These are phyloP conservation scores for Gnomoniopsis sp. DNA, from an alignment of 2,329 filamentous ascomycete species.

Conservation along the genomic window DNA sequence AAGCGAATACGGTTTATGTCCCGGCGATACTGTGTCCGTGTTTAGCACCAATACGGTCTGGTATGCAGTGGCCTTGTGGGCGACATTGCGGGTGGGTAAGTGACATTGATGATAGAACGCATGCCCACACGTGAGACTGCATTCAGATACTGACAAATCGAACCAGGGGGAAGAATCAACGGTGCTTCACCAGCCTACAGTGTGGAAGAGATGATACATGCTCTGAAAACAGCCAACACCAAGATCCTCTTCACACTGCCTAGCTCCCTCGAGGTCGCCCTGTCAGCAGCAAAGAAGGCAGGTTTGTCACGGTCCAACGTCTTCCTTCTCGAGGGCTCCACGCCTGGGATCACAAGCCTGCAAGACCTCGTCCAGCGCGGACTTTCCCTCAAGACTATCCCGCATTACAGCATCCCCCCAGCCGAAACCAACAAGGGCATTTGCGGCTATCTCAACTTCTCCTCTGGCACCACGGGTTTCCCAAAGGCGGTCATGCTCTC, in stretches of 20 bases:
- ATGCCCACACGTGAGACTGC: background rate
- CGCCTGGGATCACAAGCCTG: background rate
- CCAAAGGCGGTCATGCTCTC: conserved; percentile 50
- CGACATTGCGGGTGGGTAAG: background rate
- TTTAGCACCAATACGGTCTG: conserved; percentile 2
- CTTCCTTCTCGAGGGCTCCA: background rate
- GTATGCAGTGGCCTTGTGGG: conserved; percentile 5
- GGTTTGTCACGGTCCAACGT: background rate
- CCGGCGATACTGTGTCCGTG: background rate
- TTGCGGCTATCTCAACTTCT: conserved; percentile 29
- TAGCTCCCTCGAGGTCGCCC: conserved; percentile 20
- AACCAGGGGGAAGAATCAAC: conserved; percentile 47
- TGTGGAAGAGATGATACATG: conserved; percentile 61
- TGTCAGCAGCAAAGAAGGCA: conserved; percentile 10
- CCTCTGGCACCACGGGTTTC: conserved; percentile 48
- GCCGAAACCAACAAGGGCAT: background rate
- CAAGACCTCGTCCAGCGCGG: conserved; percentile 47
- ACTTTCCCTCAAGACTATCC: conserved; percentile 34
- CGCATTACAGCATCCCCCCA: conserved; percentile 12
- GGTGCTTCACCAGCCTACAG: conserved; percentile 61
- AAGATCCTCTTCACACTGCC: conserved; percentile 57
- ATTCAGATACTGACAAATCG: background rate
- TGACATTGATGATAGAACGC: background rate
- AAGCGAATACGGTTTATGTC: background rate
- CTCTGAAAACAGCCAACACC: conserved; percentile 52